Evolutionary conservation across 306 rosid species (phyloP).

Genomic region (Hippophae rhamnoides): DNA sequence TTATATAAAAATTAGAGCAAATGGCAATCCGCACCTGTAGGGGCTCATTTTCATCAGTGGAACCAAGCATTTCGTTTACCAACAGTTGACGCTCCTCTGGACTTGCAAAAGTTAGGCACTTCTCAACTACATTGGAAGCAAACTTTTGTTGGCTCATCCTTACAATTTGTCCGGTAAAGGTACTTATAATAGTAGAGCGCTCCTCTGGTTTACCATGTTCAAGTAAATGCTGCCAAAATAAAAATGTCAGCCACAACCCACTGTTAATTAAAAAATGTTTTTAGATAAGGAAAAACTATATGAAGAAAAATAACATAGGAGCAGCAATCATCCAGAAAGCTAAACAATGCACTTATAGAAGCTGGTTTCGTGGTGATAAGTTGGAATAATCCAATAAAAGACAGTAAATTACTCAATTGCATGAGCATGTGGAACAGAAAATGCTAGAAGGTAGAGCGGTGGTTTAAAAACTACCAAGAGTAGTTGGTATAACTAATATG

Average conservation of each 20-base stretch:
- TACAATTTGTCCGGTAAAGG: constrained; percentile 94
- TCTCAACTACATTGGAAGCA: constrained; percentile 98
- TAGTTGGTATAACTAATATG: neutral
- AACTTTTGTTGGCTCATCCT: constrained; percentile 97
- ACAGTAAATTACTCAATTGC: neutral
- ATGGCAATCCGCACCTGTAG: constrained; percentile 55
- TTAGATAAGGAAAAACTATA: neutral
- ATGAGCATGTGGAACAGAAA: neutral
- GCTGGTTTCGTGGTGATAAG: neutral
- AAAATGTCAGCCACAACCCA: neutral
- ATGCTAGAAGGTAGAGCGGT: neutral
- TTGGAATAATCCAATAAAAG: neutral
- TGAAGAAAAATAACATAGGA: neutral
- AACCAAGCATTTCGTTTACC: constrained; percentile 90
- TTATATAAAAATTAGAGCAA: neutral
- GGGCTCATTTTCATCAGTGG: constrained; percentile 91
- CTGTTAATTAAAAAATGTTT: neutral
- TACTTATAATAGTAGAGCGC: constrained; percentile 61
- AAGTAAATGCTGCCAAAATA: constrained; percentile 61
- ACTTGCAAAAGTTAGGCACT: constrained; percentile 79
- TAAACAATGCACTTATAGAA: neutral
- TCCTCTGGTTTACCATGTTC: constrained; percentile 74
- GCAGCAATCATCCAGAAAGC: constrained; percentile 5
- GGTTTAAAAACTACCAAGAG: neutral
- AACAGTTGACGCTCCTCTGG: constrained; percentile 77